These are phyloP conservation scores for Lactarius akahatsu DNA, from an alignment of 768 basidiomycete genomes.

Conservation along the genomic window DNA sequence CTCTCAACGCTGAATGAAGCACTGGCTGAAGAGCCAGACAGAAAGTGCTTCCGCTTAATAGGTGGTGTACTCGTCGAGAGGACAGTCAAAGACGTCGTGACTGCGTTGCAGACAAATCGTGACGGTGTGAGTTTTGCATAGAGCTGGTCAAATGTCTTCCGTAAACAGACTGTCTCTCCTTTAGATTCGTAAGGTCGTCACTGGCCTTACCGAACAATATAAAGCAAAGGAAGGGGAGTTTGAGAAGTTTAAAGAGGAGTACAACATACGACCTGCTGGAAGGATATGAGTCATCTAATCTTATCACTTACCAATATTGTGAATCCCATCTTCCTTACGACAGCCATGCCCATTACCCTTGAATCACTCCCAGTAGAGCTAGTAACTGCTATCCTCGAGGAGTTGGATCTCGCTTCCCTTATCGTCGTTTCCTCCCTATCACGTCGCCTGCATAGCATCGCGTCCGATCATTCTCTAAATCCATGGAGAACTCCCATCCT, in stretches of 20 bases:
- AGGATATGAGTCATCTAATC: constrained; percentile 26
- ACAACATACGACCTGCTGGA: constrained; percentile 61
- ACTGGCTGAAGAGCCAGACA: constrained; percentile 76
- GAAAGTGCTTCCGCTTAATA: constrained; percentile 95
- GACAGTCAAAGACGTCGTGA: constrained; percentile 92
- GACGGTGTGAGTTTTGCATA: constrained; percentile 63
- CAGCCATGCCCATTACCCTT: constrained; percentile 25
- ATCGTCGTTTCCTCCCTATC: constrained; percentile 61
- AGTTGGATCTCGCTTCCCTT: constrained; percentile 64
- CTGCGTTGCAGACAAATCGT: constrained; percentile 83
- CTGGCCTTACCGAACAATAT: constrained; percentile 81
- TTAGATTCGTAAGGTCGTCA: constrained; percentile 81
- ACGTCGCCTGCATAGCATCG: constrained; percentile 53
- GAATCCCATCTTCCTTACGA: neutral
- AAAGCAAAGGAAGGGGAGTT: constrained; percentile 85
- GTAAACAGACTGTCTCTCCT: constrained; percentile 26
- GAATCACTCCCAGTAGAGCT: constrained; percentile 69
- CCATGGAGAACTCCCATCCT: constrained; percentile 76
- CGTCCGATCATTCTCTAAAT: constrained; percentile 64
- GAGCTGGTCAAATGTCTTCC: constrained; percentile 14
- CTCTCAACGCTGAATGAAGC: constrained; percentile 84
- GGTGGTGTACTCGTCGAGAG: constrained; percentile 95
- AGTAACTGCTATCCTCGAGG: constrained; percentile 66
- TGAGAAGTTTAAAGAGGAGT: constrained; percentile 73
- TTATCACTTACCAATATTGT: constrained; percentile 7